These are phyloP conservation scores for Trichoderma breve DNA, from an alignment of 2,329 filamentous ascomycete species.

Conservation along the genomic window DNA sequence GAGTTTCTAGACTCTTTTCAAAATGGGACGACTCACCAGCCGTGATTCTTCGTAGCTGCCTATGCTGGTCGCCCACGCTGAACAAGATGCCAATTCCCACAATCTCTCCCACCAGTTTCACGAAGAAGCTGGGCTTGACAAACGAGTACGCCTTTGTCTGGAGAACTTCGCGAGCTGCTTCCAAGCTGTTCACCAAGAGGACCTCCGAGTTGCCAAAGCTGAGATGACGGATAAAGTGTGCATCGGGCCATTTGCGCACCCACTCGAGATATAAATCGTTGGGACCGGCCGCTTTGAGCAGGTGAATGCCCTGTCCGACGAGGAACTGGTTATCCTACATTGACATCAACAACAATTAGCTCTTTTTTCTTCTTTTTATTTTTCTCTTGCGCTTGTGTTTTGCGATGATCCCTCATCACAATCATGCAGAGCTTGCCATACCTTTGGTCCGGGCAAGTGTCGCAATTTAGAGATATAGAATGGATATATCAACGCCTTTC, in stretches of 20 bases:
- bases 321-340: conserved; percentile 17
- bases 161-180: conserved; percentile 16
- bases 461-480: conserved; percentile 13
- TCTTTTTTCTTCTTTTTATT: neutral
- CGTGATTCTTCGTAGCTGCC: neutral
- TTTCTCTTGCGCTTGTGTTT: neutral
- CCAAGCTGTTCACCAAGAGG: conserved; percentile 9
- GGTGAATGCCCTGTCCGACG: conserved; percentile 10
- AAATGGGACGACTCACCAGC: neutral
- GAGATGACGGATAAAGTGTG: conserved; percentile 11
- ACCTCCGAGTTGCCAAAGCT: conserved; percentile 16
- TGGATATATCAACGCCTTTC: conserved; percentile 9
- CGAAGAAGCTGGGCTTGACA: conserved; percentile 7
- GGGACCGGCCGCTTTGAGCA: neutral
- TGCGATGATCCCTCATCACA: too few species aligned
- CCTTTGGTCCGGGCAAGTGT: conserved; percentile 17
- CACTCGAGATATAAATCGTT: conserved; percentile 14
- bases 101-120: conserved; percentile 16
- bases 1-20: neutral
- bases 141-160: conserved; percentile 11
- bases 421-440: neutral
- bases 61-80: conserved; percentile 14
- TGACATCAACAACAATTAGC: neutral
- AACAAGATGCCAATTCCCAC: conserved; percentile 11
- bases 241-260: conserved; percentile 12